Percentiles rank a stretch among this genome's conserved stretches.
These are phyloP conservation scores for Arctium lappa DNA, from an alignment of 129 eudicot genomes.

Conservation along the genomic window DNA sequence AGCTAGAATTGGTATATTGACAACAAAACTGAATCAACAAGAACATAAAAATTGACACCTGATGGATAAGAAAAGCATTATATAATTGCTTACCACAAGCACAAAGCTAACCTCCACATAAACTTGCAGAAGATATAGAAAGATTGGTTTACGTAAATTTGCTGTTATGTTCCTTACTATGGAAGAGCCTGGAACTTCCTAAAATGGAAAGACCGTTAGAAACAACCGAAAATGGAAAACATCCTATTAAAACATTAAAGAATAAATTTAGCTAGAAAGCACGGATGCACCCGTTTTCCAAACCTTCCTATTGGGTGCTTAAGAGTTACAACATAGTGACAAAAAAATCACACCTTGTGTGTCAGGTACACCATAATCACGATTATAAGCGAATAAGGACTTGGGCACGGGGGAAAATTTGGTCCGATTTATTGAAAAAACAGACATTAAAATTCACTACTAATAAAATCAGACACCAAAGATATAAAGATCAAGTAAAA, in stretches of 20 bases:
- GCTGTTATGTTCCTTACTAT: constrained; percentile 48
- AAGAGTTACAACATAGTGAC: background rate
- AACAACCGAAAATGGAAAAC: background rate
- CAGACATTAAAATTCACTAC: background rate
- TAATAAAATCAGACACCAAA: background rate
- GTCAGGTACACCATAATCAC: background rate
- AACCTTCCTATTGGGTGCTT: background rate
- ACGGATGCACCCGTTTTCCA: background rate
- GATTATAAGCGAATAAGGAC: background rate
- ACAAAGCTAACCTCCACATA: constrained; percentile 71
- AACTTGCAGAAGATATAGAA: constrained; percentile 55
- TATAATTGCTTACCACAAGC: constrained; percentile 44
- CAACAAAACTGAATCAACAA: background rate
- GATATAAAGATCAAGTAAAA: background rate
- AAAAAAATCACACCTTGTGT: background rate
- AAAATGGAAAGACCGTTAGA: constrained; percentile 16
- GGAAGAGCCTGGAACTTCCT: constrained; percentile 81
- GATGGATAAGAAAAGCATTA: background rate
- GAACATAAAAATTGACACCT: background rate
- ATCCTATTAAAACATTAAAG: background rate
- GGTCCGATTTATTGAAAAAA: background rate
- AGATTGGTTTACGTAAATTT: constrained; percentile 48
- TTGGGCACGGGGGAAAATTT: background rate
- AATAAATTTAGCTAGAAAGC: background rate
- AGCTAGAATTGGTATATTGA: background rate